Evolutionary conservation across 441 rosid genomes (phyloP).

Genomic region (Populus hybrid): DNA sequence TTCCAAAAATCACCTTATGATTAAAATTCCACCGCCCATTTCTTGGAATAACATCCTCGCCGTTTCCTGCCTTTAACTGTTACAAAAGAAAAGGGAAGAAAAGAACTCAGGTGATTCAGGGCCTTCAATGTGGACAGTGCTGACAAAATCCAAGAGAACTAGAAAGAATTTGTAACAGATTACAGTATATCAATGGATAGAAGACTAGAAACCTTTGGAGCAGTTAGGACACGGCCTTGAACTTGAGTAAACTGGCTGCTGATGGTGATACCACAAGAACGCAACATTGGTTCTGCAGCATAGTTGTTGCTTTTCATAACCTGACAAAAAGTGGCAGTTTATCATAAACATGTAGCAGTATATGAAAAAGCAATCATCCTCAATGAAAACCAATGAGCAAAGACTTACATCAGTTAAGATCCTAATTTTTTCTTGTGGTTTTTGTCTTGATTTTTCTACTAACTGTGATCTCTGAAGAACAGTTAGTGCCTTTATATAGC

Average conservation of each 20-base stretch:
- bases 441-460: conserved; percentile 74
- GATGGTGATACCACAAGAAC: conserved; percentile 59
- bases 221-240: conserved; percentile 62
- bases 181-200: neutral
- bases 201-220: conserved; percentile 47
- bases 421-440: conserved; percentile 70
- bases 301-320: conserved; percentile 55
- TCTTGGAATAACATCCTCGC: conserved; percentile 54
- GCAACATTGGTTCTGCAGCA: conserved; percentile 56
- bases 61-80: conserved; percentile 72
- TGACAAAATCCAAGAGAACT: neutral
- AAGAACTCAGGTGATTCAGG: neutral
- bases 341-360: conserved; percentile 1
- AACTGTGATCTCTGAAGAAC: conserved; percentile 59
- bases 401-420: conserved; percentile 49
- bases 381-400: neutral
- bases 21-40: conserved; percentile 79
- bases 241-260: conserved; percentile 50
- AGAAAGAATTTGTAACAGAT: neutral
- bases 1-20: conserved; percentile 43
- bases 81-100: conserved; percentile 16
- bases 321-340: conserved; percentile 36
- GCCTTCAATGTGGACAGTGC: neutral
- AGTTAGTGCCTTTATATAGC: conserved; percentile 57
- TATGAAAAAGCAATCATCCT: neutral